Evolutionary conservation across 2,329 filamentous ascomycete species (phyloP).

Genomic region (Chaetothyriales sp.): DNA sequence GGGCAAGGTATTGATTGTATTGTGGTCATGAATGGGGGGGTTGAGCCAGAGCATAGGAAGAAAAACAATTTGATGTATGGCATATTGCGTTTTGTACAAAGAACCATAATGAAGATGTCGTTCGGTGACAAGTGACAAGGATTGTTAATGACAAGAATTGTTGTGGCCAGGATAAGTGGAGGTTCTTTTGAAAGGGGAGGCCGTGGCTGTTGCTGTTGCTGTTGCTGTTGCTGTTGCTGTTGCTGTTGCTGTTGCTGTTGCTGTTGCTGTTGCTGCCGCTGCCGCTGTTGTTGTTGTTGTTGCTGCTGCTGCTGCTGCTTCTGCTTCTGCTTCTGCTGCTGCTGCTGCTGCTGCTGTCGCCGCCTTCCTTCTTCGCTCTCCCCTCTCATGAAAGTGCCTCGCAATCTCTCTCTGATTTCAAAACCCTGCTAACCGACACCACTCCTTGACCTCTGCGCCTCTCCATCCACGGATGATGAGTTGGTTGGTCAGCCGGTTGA

Average conservation of each 20-base stretch:
- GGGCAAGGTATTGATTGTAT: background rate
- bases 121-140: background rate
- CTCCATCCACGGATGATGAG: slow-evolving; percentile 56
- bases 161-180: no score
- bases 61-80: background rate
- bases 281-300: no score
- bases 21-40: no score
- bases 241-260: no score
- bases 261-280: no score
- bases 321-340: no score
- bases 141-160: no score
- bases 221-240: no score
- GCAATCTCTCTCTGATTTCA: slow-evolving; percentile 5
- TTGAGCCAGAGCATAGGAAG: background rate
- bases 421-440: slow-evolving; percentile 20
- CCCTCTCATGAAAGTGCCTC: background rate
- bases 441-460: slow-evolving; percentile 17
- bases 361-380: background rate
- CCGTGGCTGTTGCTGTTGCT: no score
- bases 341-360: background rate
- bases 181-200: no score
- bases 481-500: slow-evolving; percentile 55
- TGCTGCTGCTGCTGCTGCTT: no score
- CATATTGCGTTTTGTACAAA: background rate
- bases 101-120: background rate